These are phyloP conservation scores for Saccharum spontaneum DNA, from an alignment of 176 grass and related monocot species.

Conservation along the genomic window DNA sequence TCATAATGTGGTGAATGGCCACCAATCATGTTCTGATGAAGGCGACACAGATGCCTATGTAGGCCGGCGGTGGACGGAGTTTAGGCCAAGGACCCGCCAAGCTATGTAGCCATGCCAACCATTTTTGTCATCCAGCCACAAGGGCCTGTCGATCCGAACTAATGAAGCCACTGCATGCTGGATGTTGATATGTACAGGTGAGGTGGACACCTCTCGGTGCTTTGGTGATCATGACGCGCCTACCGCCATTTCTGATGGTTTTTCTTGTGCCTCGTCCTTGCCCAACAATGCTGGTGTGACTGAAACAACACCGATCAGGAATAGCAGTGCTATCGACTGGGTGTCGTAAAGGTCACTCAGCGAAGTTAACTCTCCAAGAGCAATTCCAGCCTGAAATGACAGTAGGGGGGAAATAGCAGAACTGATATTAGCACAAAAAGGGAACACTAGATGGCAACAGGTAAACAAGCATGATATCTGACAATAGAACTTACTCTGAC, in stretches of 20 bases:
- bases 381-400: constrained; percentile 85
- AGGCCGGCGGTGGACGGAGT: background rate
- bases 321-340: constrained; percentile 78
- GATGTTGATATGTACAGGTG: constrained; percentile 63
- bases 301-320: constrained; percentile 88
- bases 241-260: constrained; percentile 25
- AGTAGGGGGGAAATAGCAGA: background rate
- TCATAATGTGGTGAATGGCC: constrained; percentile 31
- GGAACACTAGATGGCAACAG: background rate
- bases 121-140: background rate
- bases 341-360: constrained; percentile 91
- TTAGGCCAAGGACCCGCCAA: background rate
- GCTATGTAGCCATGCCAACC: constrained; percentile 10
- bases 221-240: constrained; percentile 37
- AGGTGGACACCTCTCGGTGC: background rate
- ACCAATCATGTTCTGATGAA: constrained; percentile 13
- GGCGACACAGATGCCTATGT: background rate
- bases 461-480: background rate
- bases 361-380: constrained; percentile 79
- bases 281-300: constrained; percentile 78
- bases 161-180: constrained; percentile 23
- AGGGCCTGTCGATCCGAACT: constrained; percentile 3
- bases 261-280: constrained; percentile 61
- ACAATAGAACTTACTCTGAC: constrained; percentile 58
- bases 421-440: background rate